Conservation (phyloP, 2,329 filamentous ascomycete species). For the Lasiodiplodia citricola region DNA sequence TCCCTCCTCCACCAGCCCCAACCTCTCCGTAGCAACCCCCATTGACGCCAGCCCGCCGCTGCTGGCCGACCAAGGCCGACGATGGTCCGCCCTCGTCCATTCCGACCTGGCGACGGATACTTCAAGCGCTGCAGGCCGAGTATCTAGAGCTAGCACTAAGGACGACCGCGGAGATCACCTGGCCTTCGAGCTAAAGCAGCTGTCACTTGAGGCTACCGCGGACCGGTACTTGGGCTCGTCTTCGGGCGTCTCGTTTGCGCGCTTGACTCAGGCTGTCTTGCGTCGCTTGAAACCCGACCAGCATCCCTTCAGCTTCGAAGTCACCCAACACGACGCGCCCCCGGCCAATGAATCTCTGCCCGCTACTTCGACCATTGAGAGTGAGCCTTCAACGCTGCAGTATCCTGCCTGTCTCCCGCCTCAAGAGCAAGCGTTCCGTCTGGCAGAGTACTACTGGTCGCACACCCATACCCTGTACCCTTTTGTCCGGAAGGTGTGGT, state of each 20-base stretch:
- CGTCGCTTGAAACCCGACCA: slow-evolving; percentile 36
- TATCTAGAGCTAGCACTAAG: not conserved
- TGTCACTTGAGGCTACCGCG: slow-evolving; percentile 51
- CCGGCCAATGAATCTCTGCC: not conserved
- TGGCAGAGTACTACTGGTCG: slow-evolving; percentile 52
- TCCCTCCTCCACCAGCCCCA: slow-evolving; percentile 3
- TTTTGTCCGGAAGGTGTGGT: slow-evolving; percentile 45
- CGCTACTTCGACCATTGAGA: not conserved
- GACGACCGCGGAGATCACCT: slow-evolving; percentile 17
- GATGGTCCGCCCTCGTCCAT: not conserved
- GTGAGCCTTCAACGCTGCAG: not conserved
- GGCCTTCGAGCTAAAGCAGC: slow-evolving; percentile 32
- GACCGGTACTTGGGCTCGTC: slow-evolving; percentile 53
- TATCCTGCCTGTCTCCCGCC: not conserved
- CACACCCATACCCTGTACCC: slow-evolving; percentile 56
- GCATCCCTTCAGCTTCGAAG: slow-evolving; percentile 30
- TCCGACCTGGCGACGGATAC: slow-evolving; percentile 4
- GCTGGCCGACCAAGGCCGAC: not conserved
- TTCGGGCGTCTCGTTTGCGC: slow-evolving; percentile 53
- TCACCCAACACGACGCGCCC: not conserved
- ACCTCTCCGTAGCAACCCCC: not conserved
- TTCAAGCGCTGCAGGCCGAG: not conserved
- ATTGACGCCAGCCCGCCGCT: not conserved
- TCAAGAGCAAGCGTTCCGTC: slow-evolving; percentile 5
- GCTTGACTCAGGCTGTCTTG: slow-evolving; percentile 15